Conservation (phyloP, 345 rosid genomes). For the Syzygium jambos region DNA sequence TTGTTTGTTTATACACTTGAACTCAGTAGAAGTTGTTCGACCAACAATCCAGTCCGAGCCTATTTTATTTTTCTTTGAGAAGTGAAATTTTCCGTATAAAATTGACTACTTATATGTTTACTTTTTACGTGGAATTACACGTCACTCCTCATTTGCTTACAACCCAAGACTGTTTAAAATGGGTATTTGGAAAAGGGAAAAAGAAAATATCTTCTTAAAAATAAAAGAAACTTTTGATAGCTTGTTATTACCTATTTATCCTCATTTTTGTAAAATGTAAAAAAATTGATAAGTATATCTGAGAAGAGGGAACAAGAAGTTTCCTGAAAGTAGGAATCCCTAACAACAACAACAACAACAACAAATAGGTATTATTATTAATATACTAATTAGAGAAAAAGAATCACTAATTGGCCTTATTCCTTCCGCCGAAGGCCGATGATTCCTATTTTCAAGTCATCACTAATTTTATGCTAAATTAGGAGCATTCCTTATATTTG, state of each 20-base stretch:
- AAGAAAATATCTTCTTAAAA: neutral
- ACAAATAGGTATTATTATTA: too few relatives aligned
- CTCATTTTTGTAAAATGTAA: too few relatives aligned
- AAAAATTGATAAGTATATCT: too few relatives aligned
- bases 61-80: neutral
- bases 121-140: neutral
- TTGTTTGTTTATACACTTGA: neutral
- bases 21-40: neutral
- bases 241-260: neutral
- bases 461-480: neutral
- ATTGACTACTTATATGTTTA: neutral
- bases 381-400: neutral
- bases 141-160: neutral
- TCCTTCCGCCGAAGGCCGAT: neutral
- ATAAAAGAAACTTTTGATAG: neutral
- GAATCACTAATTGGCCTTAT: neutral
- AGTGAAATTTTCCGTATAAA: neutral
- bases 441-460: neutral
- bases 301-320: neutral
- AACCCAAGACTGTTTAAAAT: neutral
- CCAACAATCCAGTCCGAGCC: neutral
- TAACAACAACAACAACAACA: too few relatives aligned
- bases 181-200: neutral
- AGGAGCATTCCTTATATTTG: neutral
- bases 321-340: neutral